phyloP scores from a whole-genome alignment of 2,329 filamentous ascomycete genomes.

The Fusarium sp. region DNA sequence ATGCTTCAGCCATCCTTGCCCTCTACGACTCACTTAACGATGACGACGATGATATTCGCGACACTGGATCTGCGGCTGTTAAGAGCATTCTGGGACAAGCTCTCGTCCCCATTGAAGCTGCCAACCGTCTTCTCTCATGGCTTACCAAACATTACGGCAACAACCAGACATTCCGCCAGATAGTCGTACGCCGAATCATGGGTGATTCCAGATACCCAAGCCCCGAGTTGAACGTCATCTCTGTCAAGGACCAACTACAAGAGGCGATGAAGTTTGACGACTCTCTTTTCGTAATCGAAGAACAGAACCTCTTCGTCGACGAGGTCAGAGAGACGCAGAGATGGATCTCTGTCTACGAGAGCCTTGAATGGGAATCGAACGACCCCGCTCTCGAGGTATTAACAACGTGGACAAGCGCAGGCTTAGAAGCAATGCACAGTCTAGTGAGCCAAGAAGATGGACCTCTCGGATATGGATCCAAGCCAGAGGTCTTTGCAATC shows the following conservation, averaged over 20 bases:
- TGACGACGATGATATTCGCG: constrained; percentile 90
- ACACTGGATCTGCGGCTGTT: constrained; percentile 66
- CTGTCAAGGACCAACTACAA: constrained; percentile 55
- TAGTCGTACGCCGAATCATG: constrained; percentile 57
- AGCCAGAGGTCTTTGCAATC: constrained; percentile 73
- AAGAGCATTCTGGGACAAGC: constrained; percentile 57
- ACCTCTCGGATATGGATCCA: constrained; percentile 77
- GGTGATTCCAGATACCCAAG: constrained; percentile 34
- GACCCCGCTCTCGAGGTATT: constrained; percentile 46
- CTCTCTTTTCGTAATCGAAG: constrained; percentile 85
- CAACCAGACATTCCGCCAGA: constrained; percentile 51
- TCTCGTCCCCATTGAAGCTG: constrained; percentile 61
- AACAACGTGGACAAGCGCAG: constrained; percentile 61
- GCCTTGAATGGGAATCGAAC: constrained; percentile 36
- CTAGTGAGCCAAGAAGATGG: constrained; percentile 63
- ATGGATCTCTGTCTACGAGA: constrained; percentile 70
- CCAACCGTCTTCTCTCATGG: constrained; percentile 57
- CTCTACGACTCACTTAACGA: constrained; percentile 85
- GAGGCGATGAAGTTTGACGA: constrained; percentile 66
- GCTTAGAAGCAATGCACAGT: constrained; percentile 57
- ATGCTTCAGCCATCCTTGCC: constrained; percentile 69
- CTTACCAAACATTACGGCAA: constrained; percentile 53
- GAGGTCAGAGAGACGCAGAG: constrained; percentile 76
- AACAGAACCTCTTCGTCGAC: constrained; percentile 94
- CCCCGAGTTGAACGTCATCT: constrained; percentile 14